phyloP scores from a whole-genome alignment of 345 rosid species.

The Camelina sativa region DNA sequence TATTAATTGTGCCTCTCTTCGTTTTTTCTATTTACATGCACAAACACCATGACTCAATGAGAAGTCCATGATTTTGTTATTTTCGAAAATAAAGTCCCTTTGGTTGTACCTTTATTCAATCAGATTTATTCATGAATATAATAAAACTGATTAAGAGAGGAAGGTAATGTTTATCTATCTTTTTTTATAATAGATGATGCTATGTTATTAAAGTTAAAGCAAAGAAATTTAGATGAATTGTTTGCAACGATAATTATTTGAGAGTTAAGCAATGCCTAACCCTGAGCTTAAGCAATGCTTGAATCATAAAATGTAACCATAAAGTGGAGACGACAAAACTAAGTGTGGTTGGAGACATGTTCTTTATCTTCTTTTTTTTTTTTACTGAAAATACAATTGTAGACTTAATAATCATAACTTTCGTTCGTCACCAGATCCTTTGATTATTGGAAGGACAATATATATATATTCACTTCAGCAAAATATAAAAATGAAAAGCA shows the following conservation, averaged over 20 bases:
- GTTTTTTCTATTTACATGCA: slow-evolving; percentile 17
- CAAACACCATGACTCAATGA: too few relatives aligned
- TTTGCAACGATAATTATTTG: slow-evolving; percentile 31
- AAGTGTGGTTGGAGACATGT: slow-evolving; percentile 34
- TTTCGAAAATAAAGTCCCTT: slow-evolving; percentile 17
- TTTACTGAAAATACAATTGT: too few relatives aligned
- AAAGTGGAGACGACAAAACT: slow-evolving; percentile 22
- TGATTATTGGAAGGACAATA: too few relatives aligned
- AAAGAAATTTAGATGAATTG: slow-evolving; percentile 19
- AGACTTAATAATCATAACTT: too few relatives aligned
- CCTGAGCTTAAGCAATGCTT: slow-evolving; percentile 27
- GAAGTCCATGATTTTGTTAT: slow-evolving; percentile 1
- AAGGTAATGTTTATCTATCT: slow-evolving; percentile 25
- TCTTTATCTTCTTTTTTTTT: background rate
- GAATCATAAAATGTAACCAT: slow-evolving; percentile 17
- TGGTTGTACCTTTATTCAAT: slow-evolving; percentile 26
- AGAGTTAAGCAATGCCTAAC: slow-evolving; percentile 27
- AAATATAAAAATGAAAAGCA: too few relatives aligned
- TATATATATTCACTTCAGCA: too few relatives aligned
- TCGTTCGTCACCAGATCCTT: too few relatives aligned
- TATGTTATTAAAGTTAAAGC: slow-evolving; percentile 30
- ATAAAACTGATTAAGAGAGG: slow-evolving; percentile 2
- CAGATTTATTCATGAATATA: background rate
- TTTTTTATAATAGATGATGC: background rate
- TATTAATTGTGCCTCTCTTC: slow-evolving; percentile 24